Percentiles rank a stretch among this genome's conserved stretches.
These are phyloP conservation scores for Trypanosomatidae sp. DNA, from an alignment of 208 protist genomes.

Conservation along the genomic window DNA sequence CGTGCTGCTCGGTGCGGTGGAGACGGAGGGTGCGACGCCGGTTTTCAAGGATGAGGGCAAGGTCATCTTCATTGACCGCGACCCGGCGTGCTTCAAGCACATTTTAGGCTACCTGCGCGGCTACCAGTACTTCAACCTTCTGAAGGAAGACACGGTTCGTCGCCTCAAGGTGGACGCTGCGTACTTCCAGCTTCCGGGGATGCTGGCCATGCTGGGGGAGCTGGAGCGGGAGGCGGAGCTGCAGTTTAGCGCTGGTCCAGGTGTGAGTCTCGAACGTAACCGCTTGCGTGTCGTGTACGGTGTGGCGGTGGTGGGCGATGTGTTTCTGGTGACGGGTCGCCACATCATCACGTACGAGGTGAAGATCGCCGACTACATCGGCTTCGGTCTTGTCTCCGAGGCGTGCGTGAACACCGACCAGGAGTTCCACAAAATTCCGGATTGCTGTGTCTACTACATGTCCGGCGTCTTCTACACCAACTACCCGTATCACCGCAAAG, in stretches of 20 bases:
- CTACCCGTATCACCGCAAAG: constrained; percentile 87
- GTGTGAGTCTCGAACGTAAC: constrained; percentile 74
- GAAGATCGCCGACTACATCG: constrained; percentile 77
- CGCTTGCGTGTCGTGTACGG: constrained; percentile 81
- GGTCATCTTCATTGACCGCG: constrained; percentile 86
- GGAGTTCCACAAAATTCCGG: constrained; percentile 86
- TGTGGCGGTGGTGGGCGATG: constrained; percentile 75
- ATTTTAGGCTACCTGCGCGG: constrained; percentile 85
- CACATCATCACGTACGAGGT: constrained; percentile 87
- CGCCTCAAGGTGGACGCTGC: constrained; percentile 73
- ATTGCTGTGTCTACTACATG: constrained; percentile 94
- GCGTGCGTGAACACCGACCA: constrained; percentile 74
- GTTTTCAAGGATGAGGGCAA: constrained; percentile 55
- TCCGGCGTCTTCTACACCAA: constrained; percentile 93
- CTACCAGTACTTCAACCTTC: constrained; percentile 63
- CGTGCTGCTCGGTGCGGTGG: constrained; percentile 22
- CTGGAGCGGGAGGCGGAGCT: constrained; percentile 24
- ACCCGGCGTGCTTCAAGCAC: constrained; percentile 75
- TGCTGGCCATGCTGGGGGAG: constrained; percentile 60
- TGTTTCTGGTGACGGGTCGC: constrained; percentile 72
- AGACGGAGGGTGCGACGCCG: constrained; percentile 10
- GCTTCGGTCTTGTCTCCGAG: constrained; percentile 85
- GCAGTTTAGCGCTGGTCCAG: constrained; percentile 61
- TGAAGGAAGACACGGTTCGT: constrained; percentile 63
- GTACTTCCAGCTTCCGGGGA: constrained; percentile 67